These are phyloP conservation scores for Yarrowia yakushimensis DNA, from an alignment of 805 yeast species.

Conservation along the genomic window DNA sequence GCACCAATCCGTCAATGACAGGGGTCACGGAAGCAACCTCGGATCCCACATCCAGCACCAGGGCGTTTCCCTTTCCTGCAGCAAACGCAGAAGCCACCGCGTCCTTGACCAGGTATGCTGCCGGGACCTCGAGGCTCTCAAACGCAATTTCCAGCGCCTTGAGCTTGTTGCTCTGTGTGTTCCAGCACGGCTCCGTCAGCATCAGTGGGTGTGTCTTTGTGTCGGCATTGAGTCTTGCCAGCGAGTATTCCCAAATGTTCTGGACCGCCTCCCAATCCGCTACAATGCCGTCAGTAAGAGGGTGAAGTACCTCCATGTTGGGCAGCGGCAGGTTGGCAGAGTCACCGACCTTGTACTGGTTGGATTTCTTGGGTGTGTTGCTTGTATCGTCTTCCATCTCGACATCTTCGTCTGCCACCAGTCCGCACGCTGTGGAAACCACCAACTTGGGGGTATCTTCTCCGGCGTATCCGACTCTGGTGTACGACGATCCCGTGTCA, in stretches of 20 bases:
- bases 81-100: conserved; percentile 91
- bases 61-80: conserved; percentile 67
- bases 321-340: conserved; percentile 28
- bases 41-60: conserved; percentile 78
- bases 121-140: conserved; percentile 71
- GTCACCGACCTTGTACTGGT: conserved; percentile 29
- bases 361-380: conserved; percentile 9
- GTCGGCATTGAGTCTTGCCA: conserved; percentile 51
- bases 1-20: conserved; percentile 40
- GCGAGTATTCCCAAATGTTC: conserved; percentile 65
- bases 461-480: conserved; percentile 88
- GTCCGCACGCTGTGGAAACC: conserved; percentile 46
- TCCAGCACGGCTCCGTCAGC: conserved; percentile 87
- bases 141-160: conserved; percentile 68
- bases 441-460: conserved; percentile 78
- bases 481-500: conserved; percentile 81
- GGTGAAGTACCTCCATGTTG: conserved; percentile 29
- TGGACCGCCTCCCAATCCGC: conserved; percentile 82
- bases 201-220: conserved; percentile 69
- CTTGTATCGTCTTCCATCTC: conserved; percentile 19
- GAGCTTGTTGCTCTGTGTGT: conserved; percentile 59
- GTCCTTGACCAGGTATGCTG: conserved; percentile 71
- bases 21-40: conserved; percentile 57
- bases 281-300: conserved; percentile 33
- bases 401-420: conserved; percentile 25